Evolutionary conservation across 1,284 basidiomycete species (phyloP), one percentile per base, ranked within the genome.

Genomic region (Salmacisia buchloeana): DNA sequence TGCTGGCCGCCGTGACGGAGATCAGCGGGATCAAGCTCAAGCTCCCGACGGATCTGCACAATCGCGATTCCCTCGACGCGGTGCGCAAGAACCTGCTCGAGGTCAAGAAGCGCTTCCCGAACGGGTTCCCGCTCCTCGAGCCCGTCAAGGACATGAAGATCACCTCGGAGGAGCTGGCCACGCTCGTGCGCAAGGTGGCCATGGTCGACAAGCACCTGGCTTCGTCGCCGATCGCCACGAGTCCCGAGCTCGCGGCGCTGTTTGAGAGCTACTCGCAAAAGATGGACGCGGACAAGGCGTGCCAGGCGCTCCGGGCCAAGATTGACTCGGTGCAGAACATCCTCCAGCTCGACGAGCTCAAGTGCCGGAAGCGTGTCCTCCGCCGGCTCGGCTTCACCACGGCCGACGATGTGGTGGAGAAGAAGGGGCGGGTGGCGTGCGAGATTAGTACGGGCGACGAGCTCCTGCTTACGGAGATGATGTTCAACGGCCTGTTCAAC

Each of bases 381-480:
- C 86, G 96, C 35, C 86, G 94, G 36, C 82, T 98, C 2, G 94
- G 90, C 0, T 98, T 98, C 82, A 94, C 92, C 0, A 89, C 86
- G 2, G 81, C 87, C 2, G 86, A 89, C 2, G 96, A 97, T 79
- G 94, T 98, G 60, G 92, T 97, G 13, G 94, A 97, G 79, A 89
- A 94, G 85, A 99, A 99, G 82, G 96, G 96, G 0, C 85, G 96
- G 46, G 96, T 98, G 0, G 96, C 96, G 18, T 99, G 96, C 80
- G 96, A 99, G 82, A 97, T 99, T 80, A 92, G 89, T 73, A 90
- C 94, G 0, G 96, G 96, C 13, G 96, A 99, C 77, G 96, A 99
- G 81, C 82, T 99, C 57, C 83, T 99, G 33, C 84, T 99, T 66
- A 98, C 96, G 0, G 96, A 99, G 81, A 85, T 99, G 79, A 90